Evolutionary conservation across 2,329 filamentous ascomycete species (phyloP), one percentile per base, ranked within the genome.

Genomic region (Phaeophleospora eucalypticola): DNA sequence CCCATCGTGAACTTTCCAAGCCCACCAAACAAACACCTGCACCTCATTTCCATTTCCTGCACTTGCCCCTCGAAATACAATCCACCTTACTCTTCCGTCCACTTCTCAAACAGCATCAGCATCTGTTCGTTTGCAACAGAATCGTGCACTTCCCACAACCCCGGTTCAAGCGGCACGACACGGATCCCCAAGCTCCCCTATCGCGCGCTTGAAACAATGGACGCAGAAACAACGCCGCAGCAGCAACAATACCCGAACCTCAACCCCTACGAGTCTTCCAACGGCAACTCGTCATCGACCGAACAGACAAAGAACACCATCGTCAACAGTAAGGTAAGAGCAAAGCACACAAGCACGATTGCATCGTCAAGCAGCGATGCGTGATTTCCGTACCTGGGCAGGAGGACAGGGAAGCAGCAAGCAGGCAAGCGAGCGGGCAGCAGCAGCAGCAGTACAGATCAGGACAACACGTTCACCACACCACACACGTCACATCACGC

Each of bases 311-410:
- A 68, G 59, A 63, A 68, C 61, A 61, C 58, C 50, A 57, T 71
- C 48, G 41, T 68, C 40, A 63, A 65, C 58, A 66, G 71, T 74
- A 62, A 72, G 71, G 71, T 73, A 62, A 49, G 71, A 32, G 27
- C 33, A 35, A 29, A 24, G 10, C 43, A 38, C 36, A 32, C 17
- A n/a, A 17, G 32, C 32, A 35, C 14, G 29, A 32, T 33, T 29
- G 7, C 24, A 29, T 6, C 24, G 12, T 29, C 24, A 6, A 29
- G 24, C 24, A 29, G 6, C 24, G 7, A 29, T n/a, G 24, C 24
- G 24, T 29, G 7, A 29, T 29, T 29, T 29, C 24, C 24, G 24
- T 29, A 29, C 24, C 24, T 29, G 24, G 12, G 12, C 24, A 12
- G 7, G 34, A 7, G 8, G 7, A n/a, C 36, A 39, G 19, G 36